A percentile compares a stretch with the other conserved stretches of the same genome.
These are phyloP conservation scores for Pythium pyrilobum DNA, from an alignment of 352 stramenopile genomes.

Conservation along the genomic window DNA sequence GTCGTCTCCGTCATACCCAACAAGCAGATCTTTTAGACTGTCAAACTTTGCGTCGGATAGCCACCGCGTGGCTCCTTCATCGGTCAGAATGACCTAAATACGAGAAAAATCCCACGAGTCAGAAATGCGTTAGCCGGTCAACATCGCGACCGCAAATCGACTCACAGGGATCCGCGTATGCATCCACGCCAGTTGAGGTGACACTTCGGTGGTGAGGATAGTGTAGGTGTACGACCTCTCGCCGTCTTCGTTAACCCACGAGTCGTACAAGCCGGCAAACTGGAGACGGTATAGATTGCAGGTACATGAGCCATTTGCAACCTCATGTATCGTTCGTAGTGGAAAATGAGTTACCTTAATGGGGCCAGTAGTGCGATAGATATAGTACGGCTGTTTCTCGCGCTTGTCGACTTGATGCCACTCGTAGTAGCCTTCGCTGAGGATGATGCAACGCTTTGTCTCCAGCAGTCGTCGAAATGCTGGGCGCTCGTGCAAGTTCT, in stretches of 20 bases:
- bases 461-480: constrained; percentile 73
- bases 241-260: constrained; percentile 61
- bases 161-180: constrained; percentile 83
- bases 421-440: constrained; percentile 90
- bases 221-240: constrained; percentile 78
- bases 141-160: not conserved
- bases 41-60: constrained; percentile 61
- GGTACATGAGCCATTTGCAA: too few species aligned
- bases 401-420: constrained; percentile 86
- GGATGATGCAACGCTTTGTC: constrained; percentile 70
- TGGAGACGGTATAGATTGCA: too few species aligned
- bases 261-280: constrained; percentile 86
- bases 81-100: constrained; percentile 74
- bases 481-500: constrained; percentile 61
- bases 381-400: constrained; percentile 90
- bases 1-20: constrained; percentile 39
- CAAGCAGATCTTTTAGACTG: constrained; percentile 44
- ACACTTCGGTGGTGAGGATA: constrained; percentile 78
- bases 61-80: constrained; percentile 56
- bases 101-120: not conserved
- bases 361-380: constrained; percentile 36
- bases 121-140: too few species aligned
- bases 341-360: too few species aligned
- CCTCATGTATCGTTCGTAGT: too few species aligned
- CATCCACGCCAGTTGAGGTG: constrained; percentile 69